These are phyloP conservation scores for Fragaria iinumae DNA, from an alignment of 306 rosid species.

Conservation along the genomic window DNA sequence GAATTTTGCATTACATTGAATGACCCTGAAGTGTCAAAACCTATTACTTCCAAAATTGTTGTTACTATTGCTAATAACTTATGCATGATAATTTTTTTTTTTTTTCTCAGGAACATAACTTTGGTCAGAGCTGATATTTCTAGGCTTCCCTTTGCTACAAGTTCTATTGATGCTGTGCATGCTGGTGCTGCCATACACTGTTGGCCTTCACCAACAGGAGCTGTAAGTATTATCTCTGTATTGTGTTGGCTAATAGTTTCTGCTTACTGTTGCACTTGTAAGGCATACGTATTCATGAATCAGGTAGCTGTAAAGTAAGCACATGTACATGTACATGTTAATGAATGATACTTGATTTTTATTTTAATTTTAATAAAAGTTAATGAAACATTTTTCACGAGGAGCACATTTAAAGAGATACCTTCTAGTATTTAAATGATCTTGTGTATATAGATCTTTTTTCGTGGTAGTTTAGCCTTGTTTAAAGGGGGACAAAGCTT, in stretches of 20 bases:
- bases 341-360: neutral
- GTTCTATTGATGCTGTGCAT: constrained; percentile 87
- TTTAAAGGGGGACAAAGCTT: neutral
- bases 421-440: neutral
- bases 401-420: neutral
- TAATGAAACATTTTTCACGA: neutral
- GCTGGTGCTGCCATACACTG: constrained; percentile 97
- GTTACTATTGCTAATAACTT: constrained; percentile 15
- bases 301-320: neutral
- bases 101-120: constrained; percentile 49
- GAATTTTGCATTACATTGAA: constrained; percentile 14
- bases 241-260: constrained; percentile 24
- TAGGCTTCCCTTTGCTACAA: constrained; percentile 84
- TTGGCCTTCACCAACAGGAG: constrained; percentile 92
- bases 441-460: neutral
- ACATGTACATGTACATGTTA: neutral
- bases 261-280: constrained; percentile 13
- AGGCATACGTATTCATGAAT: neutral
- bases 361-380: neutral
- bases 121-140: constrained; percentile 92
- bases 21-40: constrained; percentile 1
- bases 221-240: constrained; percentile 49
- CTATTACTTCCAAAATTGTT: neutral
- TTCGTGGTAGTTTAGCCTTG: neutral
- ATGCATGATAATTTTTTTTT: constrained; percentile 14